Conservation (phyloP, 805 yeast genomes). For the Gaillardinia entomophila region DNA sequence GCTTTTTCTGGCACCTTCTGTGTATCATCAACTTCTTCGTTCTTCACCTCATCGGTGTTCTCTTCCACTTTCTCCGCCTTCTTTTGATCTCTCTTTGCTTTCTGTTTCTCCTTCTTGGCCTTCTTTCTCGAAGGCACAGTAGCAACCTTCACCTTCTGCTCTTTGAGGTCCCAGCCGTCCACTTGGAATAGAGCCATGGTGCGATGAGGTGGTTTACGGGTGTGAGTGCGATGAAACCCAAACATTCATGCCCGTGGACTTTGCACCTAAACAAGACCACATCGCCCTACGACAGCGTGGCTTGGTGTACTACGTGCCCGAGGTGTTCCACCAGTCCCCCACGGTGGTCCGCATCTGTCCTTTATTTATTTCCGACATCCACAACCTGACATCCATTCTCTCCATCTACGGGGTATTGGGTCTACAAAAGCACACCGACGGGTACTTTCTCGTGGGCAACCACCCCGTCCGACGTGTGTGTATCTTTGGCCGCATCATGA, state of each 20-base stretch:
- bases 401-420: constrained; percentile 12
- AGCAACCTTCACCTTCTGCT: constrained; percentile 44
- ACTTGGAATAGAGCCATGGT: constrained; percentile 70
- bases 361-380: constrained; percentile 26
- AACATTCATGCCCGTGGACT: constrained; percentile 11
- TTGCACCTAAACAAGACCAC: constrained; percentile 30
- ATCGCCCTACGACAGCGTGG: constrained; percentile 20
- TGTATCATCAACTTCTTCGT: background rate
- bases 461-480: constrained; percentile 24
- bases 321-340: constrained; percentile 27
- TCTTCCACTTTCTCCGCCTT: background rate
- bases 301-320: constrained; percentile 26
- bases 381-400: constrained; percentile 5
- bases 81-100: background rate
- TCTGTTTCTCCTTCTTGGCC: constrained; percentile 7
- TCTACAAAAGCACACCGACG: constrained; percentile 3
- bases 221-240: background rate
- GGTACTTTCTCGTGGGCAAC: constrained; percentile 19
- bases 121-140: constrained; percentile 22
- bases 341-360: constrained; percentile 15
- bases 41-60: background rate
- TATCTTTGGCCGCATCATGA: constrained; percentile 22
- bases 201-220: background rate
- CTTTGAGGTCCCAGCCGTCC: constrained; percentile 74
- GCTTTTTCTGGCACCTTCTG: background rate